These are phyloP conservation scores for Neurospora sp. DNA, from an alignment of 495 filamentous ascomycete genomes.

Conservation along the genomic window DNA sequence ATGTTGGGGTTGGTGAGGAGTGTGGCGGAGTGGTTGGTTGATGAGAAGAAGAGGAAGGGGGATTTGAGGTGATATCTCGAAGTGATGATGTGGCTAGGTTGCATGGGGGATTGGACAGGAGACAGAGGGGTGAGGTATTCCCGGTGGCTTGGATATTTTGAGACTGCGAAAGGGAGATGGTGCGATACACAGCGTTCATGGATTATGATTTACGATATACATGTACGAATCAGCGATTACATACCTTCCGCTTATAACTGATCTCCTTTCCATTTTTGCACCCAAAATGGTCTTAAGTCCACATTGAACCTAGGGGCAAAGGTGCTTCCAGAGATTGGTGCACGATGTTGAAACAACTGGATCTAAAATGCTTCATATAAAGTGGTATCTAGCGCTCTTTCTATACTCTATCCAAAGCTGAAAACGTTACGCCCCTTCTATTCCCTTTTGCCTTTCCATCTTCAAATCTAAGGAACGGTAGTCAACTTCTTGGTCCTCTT, in stretches of 20 bases:
- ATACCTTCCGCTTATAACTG: background rate
- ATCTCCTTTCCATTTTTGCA: background rate
- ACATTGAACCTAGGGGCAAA: background rate
- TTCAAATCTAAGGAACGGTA: background rate
- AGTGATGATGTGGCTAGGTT: background rate
- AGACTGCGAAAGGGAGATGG: background rate
- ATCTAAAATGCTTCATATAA: background rate
- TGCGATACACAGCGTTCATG: background rate
- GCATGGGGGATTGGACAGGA: background rate
- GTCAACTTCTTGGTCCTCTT: constrained; percentile 10
- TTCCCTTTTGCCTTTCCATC: background rate
- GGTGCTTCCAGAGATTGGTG: background rate
- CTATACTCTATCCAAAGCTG: background rate
- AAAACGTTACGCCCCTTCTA: background rate
- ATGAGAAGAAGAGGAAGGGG: background rate
- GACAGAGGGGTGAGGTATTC: background rate
- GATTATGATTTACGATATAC: background rate
- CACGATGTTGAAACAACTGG: background rate
- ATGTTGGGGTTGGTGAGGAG: constrained; percentile 59
- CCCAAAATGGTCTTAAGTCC: background rate
- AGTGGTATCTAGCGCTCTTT: background rate
- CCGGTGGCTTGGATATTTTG: background rate
- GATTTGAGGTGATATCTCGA: background rate
- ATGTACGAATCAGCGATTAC: background rate
- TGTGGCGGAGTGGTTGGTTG: constrained; percentile 33